Base-by-base conservation (phyloP, 1,284 basidiomycete genomes). In the Ganoderma lingzhi region DNA sequence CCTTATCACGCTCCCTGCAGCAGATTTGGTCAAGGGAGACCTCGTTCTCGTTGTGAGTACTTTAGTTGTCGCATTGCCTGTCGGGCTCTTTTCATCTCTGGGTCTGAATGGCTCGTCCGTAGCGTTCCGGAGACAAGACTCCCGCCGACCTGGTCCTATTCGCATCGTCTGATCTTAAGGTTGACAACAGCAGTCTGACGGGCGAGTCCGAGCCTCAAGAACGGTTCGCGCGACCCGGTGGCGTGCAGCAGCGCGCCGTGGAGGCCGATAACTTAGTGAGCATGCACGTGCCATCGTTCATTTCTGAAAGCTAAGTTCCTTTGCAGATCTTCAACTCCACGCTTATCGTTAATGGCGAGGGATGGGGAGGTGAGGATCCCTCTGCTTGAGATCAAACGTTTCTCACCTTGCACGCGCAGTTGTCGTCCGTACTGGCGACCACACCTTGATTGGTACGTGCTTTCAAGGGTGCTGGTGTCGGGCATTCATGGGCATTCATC, bases 151-250 rank as follows among this genome's bases (percentile, higher is more conserved):
- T 91, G 58, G 76, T 91, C 41, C 68, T 91, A 6, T 90, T 90
- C 73, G 83, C 86, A 6, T 78, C 88, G 0, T 85, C 85, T 2
- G 90, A 91, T 72, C 80, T 91, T 62, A 91, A 91, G 76, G 86
- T 91, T 45, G 90, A 92, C 78, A 91, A 91, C 74, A 90, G 88
- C 69, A 90, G 87, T 78, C 80, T 92, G 45, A 91, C 90, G 0
- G 90, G 90, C 67, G 90, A 92, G 77, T 90, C 89, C 0, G 90
- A 92, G 75, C 88, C 90, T 1, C 89, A 90, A 76, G 89, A 90
- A 74, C 85, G 90, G 3, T 75, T 78, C 44, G 79, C 87, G 8
- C 71, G 84, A 19, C 81, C 83, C 3, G 78, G 85, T 58, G 90
- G 90, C 10, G 84, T 84, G 4, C 70, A 78, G 14, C 74, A 75